Evolutionary conservation across 805 yeast genomes (phyloP), one percentile per base, ranked within the genome.

Genomic region (Metschnikowia vanudenii): DNA sequence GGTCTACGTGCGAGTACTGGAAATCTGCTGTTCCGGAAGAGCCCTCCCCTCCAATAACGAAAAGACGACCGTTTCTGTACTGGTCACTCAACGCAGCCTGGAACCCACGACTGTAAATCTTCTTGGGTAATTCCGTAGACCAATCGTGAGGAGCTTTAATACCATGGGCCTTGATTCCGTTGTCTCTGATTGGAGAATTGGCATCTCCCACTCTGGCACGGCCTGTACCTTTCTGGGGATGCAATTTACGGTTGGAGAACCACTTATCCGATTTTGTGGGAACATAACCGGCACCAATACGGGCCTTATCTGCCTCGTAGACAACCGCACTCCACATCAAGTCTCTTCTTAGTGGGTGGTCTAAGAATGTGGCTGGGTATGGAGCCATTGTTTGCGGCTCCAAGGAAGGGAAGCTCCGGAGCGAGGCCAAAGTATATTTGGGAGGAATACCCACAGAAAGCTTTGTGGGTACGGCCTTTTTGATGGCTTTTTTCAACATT

Each of bases 151-250:
- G 96, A 3, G 97, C 97, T 45, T 79, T 80, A 63, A 94, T 84
- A 13, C 94, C 97, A 59, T 85, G 80, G 0, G 98, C 97, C 57
- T 84, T 76, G 43, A 92, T 90, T 64, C 96, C 97, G 60, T 86
- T 88, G 60, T 81, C 82, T 71, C 96, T 83, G 37, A 84, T 85
- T 41, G 99, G 99, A 19, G 96, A 88, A 60, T 91, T 92, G 49
- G 87, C 90, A 68, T 91, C 97, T 73, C 99, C 99, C 45, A 81
- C 85, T 75, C 99, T 84, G 44, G 99, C 99, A 51, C 79, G 78
- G 69, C 99, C 99, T 13, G 88, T 73, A 50, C 98, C 98, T 69
- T 94, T 94, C 69, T 94, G 99, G 26, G 89, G 88, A 32, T 81
- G 75, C 55, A 94, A 72, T 64, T 94, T 94, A 60, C 79, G 78